phyloP scores from a whole-genome alignment of 345 rosid genomes.

The Eucalyptus decipiens region DNA sequence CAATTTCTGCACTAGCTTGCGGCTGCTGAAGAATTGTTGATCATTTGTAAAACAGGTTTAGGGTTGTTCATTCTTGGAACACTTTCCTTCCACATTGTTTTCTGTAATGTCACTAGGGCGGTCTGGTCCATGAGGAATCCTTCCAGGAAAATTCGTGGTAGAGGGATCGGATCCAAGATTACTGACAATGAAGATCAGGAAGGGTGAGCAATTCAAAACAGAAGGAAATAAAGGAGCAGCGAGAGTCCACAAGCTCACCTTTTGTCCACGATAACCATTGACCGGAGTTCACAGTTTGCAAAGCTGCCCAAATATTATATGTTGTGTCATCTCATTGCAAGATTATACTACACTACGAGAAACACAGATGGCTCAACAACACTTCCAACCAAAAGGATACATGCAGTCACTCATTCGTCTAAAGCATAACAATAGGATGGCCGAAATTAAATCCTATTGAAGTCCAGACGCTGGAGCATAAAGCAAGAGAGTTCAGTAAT shows the following conservation, averaged over 20 bases:
- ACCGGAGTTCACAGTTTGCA: constrained; percentile 94
- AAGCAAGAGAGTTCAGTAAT: not conserved
- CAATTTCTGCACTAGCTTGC: not conserved
- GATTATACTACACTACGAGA: not conserved
- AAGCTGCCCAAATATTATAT: constrained; percentile 35
- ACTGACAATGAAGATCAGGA: constrained; percentile 18
- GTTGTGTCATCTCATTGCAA: not conserved
- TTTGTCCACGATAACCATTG: constrained; percentile 78
- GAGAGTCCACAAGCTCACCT: constrained; percentile 22
- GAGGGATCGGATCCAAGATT: constrained; percentile 57
- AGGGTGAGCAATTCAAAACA: not conserved
- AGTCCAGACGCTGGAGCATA: not conserved
- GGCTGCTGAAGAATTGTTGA: not conserved
- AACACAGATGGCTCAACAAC: not conserved
- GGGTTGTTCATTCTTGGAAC: constrained; percentile 3
- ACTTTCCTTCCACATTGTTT: not conserved
- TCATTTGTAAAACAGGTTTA: not conserved
- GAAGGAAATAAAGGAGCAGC: not conserved
- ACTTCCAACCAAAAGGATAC: not conserved
- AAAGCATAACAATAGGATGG: not conserved
- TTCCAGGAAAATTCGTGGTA: constrained; percentile 71
- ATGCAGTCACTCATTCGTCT: not conserved
- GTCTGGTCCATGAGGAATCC: constrained; percentile 54
- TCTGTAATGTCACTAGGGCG: constrained; percentile 29
- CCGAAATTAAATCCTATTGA: not conserved